These are phyloP conservation scores for Phlebiopsis flavidoalba DNA, from an alignment of 768 basidiomycete species.

Conservation along the genomic window DNA sequence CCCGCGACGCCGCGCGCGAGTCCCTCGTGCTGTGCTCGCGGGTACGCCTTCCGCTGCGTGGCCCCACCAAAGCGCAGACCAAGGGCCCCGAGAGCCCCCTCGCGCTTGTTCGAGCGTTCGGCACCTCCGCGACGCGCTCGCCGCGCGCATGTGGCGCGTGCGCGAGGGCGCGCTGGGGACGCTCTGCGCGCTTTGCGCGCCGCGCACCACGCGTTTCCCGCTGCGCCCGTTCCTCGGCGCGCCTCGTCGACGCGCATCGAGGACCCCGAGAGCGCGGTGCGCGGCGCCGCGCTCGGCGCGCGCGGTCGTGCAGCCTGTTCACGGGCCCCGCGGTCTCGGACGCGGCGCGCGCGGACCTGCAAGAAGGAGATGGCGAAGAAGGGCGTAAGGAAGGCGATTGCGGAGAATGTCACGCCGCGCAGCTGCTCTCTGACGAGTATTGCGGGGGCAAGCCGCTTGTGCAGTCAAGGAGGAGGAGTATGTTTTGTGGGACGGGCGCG, in stretches of 20 bases:
- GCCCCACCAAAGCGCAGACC: constrained; percentile 32
- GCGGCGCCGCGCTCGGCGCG: constrained; percentile 80
- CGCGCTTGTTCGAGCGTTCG: constrained; percentile 67
- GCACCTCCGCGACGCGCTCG: constrained; percentile 60
- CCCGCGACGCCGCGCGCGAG: constrained; percentile 71
- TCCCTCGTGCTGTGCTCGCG: constrained; percentile 67
- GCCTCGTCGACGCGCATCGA: constrained; percentile 83
- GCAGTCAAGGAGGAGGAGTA: constrained; percentile 60
- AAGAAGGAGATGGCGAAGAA: constrained; percentile 90
- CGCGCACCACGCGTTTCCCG: constrained; percentile 62
- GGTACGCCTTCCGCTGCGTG: constrained; percentile 57
- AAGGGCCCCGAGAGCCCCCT: constrained; percentile 67
- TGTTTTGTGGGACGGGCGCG: no score
- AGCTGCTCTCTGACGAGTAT: constrained; percentile 48
- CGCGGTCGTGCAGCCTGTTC: constrained; percentile 80
- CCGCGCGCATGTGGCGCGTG: constrained; percentile 82
- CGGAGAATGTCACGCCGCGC: constrained; percentile 67
- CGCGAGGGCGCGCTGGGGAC: constrained; percentile 75
- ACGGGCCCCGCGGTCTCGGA: constrained; percentile 78
- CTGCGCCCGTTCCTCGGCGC: constrained; percentile 74
- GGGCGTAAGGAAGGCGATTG: constrained; percentile 81
- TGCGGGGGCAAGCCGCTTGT: constrained; percentile 35
- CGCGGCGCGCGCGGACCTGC: constrained; percentile 84
- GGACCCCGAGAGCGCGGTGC: constrained; percentile 86
- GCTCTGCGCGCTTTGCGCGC: constrained; percentile 68